These are phyloP conservation scores for Botrytis hyacinthi DNA, from an alignment of 2,329 filamentous ascomycete species.

Conservation along the genomic window DNA sequence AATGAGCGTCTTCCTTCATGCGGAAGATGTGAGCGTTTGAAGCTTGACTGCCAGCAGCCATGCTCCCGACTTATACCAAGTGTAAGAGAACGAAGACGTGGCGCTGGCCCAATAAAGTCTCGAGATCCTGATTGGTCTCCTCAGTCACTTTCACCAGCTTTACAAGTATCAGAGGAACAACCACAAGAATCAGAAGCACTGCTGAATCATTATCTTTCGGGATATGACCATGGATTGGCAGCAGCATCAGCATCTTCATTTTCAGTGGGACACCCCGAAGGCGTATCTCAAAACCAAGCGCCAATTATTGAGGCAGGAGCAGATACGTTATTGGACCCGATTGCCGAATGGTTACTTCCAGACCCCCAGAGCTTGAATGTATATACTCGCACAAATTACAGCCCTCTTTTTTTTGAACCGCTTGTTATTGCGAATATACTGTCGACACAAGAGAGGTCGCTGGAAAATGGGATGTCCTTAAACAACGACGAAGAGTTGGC, in stretches of 20 bases:
- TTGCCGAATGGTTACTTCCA: neutral
- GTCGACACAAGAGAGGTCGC: neutral
- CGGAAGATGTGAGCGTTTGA: constrained; percentile 26
- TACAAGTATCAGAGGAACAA: neutral
- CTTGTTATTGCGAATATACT: neutral
- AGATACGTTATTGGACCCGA: neutral
- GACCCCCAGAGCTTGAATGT: neutral
- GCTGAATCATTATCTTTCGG: neutral
- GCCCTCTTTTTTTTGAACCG: neutral
- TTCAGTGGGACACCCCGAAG: neutral
- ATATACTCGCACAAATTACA: neutral
- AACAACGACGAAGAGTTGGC: constrained; percentile 17
- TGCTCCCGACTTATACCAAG: constrained; percentile 33
- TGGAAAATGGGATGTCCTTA: neutral
- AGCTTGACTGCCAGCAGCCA: constrained; percentile 27
- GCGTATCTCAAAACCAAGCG: neutral
- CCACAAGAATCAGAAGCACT: neutral
- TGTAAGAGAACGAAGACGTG: constrained; percentile 36
- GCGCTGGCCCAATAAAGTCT: constrained; percentile 29
- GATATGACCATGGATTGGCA: neutral
- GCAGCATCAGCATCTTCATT: neutral
- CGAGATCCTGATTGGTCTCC: constrained; percentile 38
- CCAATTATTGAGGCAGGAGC: neutral
- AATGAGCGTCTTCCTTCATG: constrained; percentile 15
- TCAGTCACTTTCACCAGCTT: constrained; percentile 22